These are phyloP conservation scores for Phytophthora pisi DNA, from an alignment of 352 stramenopile genomes.

Conservation along the genomic window DNA sequence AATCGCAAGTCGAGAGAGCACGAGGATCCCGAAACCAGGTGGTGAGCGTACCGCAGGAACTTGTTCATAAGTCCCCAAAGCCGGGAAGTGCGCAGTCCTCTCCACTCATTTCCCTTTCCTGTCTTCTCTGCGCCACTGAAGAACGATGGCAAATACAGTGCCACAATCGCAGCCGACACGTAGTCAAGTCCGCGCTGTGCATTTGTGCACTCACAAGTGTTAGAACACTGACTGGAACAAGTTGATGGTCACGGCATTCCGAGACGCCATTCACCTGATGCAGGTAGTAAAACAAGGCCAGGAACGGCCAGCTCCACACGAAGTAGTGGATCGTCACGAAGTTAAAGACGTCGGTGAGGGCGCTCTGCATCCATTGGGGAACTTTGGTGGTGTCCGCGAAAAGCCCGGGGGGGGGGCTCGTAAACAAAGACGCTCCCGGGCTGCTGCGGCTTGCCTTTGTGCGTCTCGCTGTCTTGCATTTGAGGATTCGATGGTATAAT, in stretches of 20 bases:
- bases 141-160: constrained; percentile 50
- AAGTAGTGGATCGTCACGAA: constrained; percentile 57
- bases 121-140: constrained; percentile 44
- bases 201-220: neutral
- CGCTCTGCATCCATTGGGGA: constrained; percentile 27
- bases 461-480: neutral
- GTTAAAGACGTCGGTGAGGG: constrained; percentile 34
- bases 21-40: constrained; percentile 46
- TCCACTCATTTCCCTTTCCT: constrained; percentile 38
- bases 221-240: too few relatives aligned
- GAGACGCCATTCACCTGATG: constrained; percentile 26
- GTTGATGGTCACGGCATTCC: neutral
- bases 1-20: constrained; percentile 46
- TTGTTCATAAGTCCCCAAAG: constrained; percentile 46
- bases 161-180: constrained; percentile 38
- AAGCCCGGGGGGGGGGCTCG: constrained; percentile 25
- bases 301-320: constrained; percentile 36
- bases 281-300: constrained; percentile 44
- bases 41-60: constrained; percentile 30
- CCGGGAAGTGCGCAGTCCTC: constrained; percentile 29
- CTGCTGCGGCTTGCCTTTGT: neutral
- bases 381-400: constrained; percentile 31
- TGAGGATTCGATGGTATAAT: constrained; percentile 1
- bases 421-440: constrained; percentile 27
- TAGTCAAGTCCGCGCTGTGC: constrained; percentile 38